Conservation (phyloP, 2,329 filamentous ascomycete genomes). For the Pseudogymnoascus verrucosus region DNA sequence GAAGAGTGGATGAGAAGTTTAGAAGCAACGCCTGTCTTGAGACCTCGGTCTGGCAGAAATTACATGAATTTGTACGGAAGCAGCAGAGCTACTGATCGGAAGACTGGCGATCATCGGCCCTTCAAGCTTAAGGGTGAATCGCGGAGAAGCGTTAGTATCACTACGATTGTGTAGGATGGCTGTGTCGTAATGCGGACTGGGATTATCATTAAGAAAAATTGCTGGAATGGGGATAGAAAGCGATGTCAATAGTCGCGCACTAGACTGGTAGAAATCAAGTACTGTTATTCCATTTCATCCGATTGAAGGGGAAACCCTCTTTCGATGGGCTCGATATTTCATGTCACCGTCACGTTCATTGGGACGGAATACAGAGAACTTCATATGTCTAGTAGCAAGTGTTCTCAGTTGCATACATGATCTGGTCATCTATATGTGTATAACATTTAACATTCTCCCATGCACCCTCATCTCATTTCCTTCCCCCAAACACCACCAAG, state of each 20-base stretch:
- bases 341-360: not conserved
- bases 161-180: not conserved
- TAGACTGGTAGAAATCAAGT: not conserved
- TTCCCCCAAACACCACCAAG: not conserved
- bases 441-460: conserved; percentile 7
- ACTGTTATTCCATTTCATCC: not conserved
- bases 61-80: not conserved
- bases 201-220: not conserved
- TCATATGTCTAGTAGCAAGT: not conserved
- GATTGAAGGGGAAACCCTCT: not conserved
- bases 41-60: not conserved
- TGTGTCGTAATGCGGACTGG: not conserved
- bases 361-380: not conserved
- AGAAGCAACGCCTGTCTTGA: not conserved
- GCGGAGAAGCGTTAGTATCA: not conserved
- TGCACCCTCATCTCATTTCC: not conserved
- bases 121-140: not conserved
- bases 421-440: conserved; percentile 2
- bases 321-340: not conserved
- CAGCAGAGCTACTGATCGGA: not conserved
- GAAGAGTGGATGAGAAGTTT: not conserved
- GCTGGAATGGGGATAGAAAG: not conserved
- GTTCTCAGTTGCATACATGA: not conserved
- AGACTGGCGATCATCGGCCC: not conserved
- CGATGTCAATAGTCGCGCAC: not conserved